Evolutionary conservation across 192 early-diverging fungal genomes (phyloP).

Genomic region (Rhizophagus clarus): DNA sequence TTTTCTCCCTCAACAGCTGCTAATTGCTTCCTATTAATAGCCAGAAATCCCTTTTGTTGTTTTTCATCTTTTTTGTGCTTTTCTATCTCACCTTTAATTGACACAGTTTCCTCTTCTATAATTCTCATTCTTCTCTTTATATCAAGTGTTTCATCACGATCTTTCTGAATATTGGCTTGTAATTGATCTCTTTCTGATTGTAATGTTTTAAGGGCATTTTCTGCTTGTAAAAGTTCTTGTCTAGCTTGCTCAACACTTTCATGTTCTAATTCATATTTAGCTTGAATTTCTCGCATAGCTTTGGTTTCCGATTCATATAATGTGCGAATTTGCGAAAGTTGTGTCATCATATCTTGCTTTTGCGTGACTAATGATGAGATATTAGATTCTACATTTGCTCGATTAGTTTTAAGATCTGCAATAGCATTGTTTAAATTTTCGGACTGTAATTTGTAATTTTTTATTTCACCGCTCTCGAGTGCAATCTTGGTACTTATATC

Average conservation of each 20-base stretch:
- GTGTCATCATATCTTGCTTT: slow-evolving; percentile 64
- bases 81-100: slow-evolving; percentile 55
- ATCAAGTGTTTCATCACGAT: slow-evolving; percentile 50
- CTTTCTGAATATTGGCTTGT: slow-evolving; percentile 43
- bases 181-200: slow-evolving; percentile 55
- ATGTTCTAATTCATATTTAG: slow-evolving; percentile 48
- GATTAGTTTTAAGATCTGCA: slow-evolving; percentile 58
- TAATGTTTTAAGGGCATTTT: slow-evolving; percentile 46
- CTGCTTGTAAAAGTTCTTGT: slow-evolving; percentile 54
- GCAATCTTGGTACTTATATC: slow-evolving; percentile 51
- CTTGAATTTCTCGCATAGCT: slow-evolving; percentile 58
- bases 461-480: slow-evolving; percentile 62
- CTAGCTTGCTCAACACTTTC: slow-evolving; percentile 46
- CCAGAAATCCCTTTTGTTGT: slow-evolving; percentile 60
- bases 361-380: slow-evolving; percentile 58
- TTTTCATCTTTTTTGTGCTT: slow-evolving; percentile 58
- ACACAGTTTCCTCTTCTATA: slow-evolving; percentile 55
- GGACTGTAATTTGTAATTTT: slow-evolving; percentile 61
- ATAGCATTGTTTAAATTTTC: slow-evolving; percentile 51
- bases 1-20: slow-evolving; percentile 62
- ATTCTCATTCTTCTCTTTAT: slow-evolving; percentile 40
- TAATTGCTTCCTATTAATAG: slow-evolving; percentile 68
- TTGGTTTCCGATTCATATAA: slow-evolving; percentile 63
- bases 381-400: slow-evolving; percentile 57
- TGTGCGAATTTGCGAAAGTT: slow-evolving; percentile 57